Conservation (phyloP, 1,284 basidiomycete genomes). For the Cryptococcus sp. region DNA sequence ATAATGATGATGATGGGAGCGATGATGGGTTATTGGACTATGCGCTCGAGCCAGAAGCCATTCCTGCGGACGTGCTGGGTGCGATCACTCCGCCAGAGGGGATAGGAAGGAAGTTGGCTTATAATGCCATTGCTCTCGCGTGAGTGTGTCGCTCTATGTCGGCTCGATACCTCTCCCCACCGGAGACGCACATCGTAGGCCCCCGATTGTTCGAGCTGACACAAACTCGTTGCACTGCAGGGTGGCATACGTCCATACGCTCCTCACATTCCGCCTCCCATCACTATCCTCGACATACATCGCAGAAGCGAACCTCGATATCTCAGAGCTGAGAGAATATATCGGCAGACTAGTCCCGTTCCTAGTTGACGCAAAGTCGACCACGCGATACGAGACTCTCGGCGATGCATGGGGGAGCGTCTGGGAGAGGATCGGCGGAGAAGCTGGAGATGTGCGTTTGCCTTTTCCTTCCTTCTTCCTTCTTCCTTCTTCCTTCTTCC, state of each 20-base stretch:
- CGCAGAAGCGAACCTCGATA: background rate
- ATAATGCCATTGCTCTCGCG: slow-evolving; percentile 48
- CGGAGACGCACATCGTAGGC: background rate
- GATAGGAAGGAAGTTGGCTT: slow-evolving; percentile 34
- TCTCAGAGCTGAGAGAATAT: slow-evolving; percentile 27
- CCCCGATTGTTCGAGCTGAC: slow-evolving; percentile 9
- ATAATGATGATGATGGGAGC: background rate
- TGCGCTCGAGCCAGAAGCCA: slow-evolving; percentile 8
- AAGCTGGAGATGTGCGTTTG: slow-evolving; percentile 9
- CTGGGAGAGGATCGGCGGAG: slow-evolving; percentile 37
- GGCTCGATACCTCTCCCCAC: background rate
- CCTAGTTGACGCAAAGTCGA: slow-evolving; percentile 40
- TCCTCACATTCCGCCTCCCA: slow-evolving; percentile 41
- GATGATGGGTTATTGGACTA: background rate
- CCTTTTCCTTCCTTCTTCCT: background rate
- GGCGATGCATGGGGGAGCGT: slow-evolving; percentile 42
- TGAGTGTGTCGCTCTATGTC: slow-evolving; percentile 19
- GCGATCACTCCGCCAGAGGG: slow-evolving; percentile 19
- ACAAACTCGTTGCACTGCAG: slow-evolving; percentile 20
- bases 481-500: background rate
- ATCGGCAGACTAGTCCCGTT: slow-evolving; percentile 38
- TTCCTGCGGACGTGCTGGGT: slow-evolving; percentile 9
- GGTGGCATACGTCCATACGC: slow-evolving; percentile 45
- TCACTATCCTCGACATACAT: slow-evolving; percentile 28
- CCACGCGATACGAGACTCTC: slow-evolving; percentile 31